Evolutionary conservation across 2,329 filamentous ascomycete species (phyloP), one percentile per base, ranked within the genome.

Genomic region (Hymenoscyphus repandus): DNA sequence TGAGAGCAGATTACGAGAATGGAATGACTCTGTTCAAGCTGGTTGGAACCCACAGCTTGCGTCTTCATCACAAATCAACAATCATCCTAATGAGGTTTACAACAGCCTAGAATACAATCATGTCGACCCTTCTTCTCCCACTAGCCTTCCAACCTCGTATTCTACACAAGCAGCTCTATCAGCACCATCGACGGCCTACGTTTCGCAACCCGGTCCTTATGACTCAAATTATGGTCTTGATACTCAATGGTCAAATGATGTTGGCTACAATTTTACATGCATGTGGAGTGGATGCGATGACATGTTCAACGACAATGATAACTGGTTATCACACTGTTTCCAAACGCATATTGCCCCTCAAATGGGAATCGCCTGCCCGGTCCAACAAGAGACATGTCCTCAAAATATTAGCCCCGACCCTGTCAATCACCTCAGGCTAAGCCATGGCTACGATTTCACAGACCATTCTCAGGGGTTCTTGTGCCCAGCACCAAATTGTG

Each of bases 311-410:
- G 58, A 49, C 48, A 52, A 57, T 30, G 43, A 61, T 13, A 57
- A 61, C 17, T 64, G 56, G 58, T 38, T 56, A 34, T 33, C 49
- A 6, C 64, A 66, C 49, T 54, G 65, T 20, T 62, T 65, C 38
- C 44, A 53, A 12, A 47, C 55, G 27, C 64, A 66, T 53, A 49
- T 66, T 31, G 61, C 63, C 49, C 60, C 64, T 13, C 61, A 64
- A 45, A 56, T 64, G 53, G 51, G 45, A 7, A 63, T 61, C 42
- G 46, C 44, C 17, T 66, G 64, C 47, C 63, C 63, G 17, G 53
- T 64, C 17, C 56, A 55, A 45, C 54, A 47, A 27, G 55, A 58
- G 10, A 50, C 51, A 33, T 64, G 63, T 40, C 54, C 59, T 11
- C 18, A 32, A 18, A 53, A 51, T 15, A 55, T 63, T 30, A 49